Base-by-base conservation (phyloP, 2,329 filamentous ascomycete genomes). In the Pezicula carpinea region DNA sequence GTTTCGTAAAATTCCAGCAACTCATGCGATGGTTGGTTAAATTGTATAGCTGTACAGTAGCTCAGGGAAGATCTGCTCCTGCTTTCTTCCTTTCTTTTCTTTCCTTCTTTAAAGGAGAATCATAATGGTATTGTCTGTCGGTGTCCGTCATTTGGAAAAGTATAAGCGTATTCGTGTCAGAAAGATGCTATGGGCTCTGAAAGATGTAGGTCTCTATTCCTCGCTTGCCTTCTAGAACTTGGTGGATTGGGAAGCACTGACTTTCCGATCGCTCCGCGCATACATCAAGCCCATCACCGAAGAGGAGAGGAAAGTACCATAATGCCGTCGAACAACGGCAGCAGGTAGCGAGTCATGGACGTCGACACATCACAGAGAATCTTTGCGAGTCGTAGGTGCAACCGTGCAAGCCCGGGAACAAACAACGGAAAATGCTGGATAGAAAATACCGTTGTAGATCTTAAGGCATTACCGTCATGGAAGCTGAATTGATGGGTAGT, bases 291-390 rank as follows among this genome's bases (percentile, higher is more conserved):
- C 43, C 2, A 56, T 59, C 0, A 49, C 48, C 0, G 49, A 53
- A 3, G 44, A 53, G 4, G 47, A 58, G 42, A 59, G n/a, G n/a
- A n/a, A n/a, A n/a, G n/a, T n/a, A n/a, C n/a, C n/a, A n/a, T n/a
- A n/a, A 60, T 11, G 39, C 60, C 1, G 51, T 61, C 2, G 52
- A 60, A 35, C 60, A 60, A 35, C 60, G 56, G 53, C 58, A 60
- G 46, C 56, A 60, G 44, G 15, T 60, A 13, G 57, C 57, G 11
- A 53, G 51, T 31, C 58, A 62, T 44, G 18, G 50, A 26, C 23
- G 23, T 5, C 23, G 23, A 26, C 23, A 8, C 11, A 6, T 26
- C 6, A 10, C 52, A 7, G 54, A 56, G 29, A 50, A 57, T 38
- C n/a, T 56, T 43, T 32, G 39, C 18, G 4, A 48, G 39, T 26